Conservation (phyloP, 1,284 basidiomycete genomes). For the Ustilago nuda region DNA sequence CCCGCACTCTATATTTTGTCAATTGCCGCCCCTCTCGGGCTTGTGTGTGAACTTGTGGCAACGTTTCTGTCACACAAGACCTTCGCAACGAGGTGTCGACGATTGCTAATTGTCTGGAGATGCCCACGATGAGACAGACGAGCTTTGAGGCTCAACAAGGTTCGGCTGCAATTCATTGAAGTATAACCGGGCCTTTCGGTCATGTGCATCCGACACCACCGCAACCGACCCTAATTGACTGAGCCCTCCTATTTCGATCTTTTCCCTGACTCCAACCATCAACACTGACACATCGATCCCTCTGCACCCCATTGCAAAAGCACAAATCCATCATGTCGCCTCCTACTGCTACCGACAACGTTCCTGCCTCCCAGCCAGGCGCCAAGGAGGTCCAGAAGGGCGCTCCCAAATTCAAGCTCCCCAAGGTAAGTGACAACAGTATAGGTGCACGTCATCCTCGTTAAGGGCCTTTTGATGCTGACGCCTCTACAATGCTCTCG, state of each 20-base stretch:
- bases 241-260: background rate
- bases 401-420: constrained; percentile 55
- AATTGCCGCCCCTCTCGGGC: background rate
- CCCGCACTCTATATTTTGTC: constrained; percentile 2
- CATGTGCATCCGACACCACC: background rate
- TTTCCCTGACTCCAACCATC: background rate
- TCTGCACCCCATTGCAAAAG: background rate
- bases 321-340: constrained; percentile 31
- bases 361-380: constrained; percentile 37
- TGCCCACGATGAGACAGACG: background rate
- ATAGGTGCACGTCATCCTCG: no score
- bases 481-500: background rate
- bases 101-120: no score
- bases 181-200: background rate
- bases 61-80: background rate
- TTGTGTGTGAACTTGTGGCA: background rate
- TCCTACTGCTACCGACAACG: constrained; percentile 47
- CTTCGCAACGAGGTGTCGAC: no score
- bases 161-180: background rate
- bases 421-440: constrained; percentile 30
- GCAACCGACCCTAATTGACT: no score
- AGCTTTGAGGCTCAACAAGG: background rate
- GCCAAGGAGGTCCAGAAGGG: constrained; percentile 56
- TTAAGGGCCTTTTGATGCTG: background rate
- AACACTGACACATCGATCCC: background rate